Base-by-base conservation (phyloP, 1,284 basidiomycete genomes). In the Sporisorium graminicola region DNA sequence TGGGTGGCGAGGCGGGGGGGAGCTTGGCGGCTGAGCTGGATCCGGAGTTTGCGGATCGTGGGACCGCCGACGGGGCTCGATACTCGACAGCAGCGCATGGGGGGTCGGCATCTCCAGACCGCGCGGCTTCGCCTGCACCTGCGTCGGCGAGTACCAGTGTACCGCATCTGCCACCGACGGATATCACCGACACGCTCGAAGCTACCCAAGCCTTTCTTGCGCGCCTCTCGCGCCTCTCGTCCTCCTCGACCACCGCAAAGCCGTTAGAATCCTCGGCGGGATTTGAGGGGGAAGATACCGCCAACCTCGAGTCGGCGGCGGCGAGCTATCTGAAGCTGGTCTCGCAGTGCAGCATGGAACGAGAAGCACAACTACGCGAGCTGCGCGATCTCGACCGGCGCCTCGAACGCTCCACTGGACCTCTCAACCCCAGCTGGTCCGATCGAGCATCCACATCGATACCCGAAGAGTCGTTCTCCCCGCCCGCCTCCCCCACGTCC, bases 301-400 rank as follows among this genome's bases (percentile, higher is more conserved):
- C 57, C 0, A 20, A 12, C 6, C 18, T 79, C 1, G 77, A 79
- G 29, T 1, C 10, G 1, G 35, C 50, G 9, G 74, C 77, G 5
- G 63, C 47, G 3, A 12, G 33, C 0, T 59, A 71, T 22, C 46
- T 79, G 9, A 68, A 54, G 24, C 47, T 60, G n/a, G 43, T 79
- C 9, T 68, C 66, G 16, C 53, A 77, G 13, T 59, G 53, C 29
- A 65, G 52, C 2, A 26, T n/a, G 5, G 50, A 68, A 20, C 26
- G 77, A 5, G 77, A 79, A 40, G 63, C 58, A 5, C 77, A 79
- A 42, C n/a, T 79, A 1, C 26, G 77, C n/a, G 74, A 79, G 46
- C 51, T 79, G 22, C 55, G 74, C 16, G 77, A 79, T 2, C 37
- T 70, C 3, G 65, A 77, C 43, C 37, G 74, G 2, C 35, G 50